These are phyloP conservation scores for Chlorella variabilis DNA, from an alignment of 163 green algal genomes.

Conservation along the genomic window DNA sequence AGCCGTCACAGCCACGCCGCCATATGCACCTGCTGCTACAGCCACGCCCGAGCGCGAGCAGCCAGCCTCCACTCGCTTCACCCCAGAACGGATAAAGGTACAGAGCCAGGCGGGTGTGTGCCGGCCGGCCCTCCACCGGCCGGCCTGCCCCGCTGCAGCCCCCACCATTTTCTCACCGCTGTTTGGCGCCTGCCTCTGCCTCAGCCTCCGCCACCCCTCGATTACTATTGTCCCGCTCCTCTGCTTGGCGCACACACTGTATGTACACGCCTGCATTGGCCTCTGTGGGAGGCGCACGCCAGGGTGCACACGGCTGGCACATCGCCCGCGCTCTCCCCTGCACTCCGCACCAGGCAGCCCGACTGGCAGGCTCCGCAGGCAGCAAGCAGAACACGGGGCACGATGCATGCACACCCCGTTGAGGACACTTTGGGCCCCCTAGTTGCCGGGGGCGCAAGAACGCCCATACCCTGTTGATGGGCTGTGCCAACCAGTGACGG, in stretches of 20 bases:
- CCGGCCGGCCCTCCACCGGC: not conserved
- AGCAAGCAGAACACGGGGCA: too few relatives aligned
- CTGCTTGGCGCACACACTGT: conserved; percentile 6
- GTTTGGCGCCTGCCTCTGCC: not conserved
- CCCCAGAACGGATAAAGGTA: conserved; percentile 45
- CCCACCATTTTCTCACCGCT: conserved; percentile 13
- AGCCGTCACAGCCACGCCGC: not conserved
- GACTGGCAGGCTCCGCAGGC: too few relatives aligned
- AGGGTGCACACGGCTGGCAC: not conserved
- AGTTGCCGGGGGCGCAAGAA: too few relatives aligned
- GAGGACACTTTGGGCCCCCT: too few relatives aligned
- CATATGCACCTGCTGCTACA: not conserved
- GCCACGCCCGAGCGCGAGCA: conserved; percentile 15
- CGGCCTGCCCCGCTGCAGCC: too few relatives aligned
- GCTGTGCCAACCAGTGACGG: too few relatives aligned
- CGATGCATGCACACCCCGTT: too few relatives aligned
- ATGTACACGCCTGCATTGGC: conserved; percentile 6
- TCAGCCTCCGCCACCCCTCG: not conserved
- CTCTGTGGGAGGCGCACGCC: not conserved
- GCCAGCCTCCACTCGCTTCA: conserved; percentile 27
- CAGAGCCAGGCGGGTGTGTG: not conserved
- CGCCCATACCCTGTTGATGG: too few relatives aligned
- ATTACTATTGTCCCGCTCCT: conserved; percentile 2
- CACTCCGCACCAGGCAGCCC: too few relatives aligned
- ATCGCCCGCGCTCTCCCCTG: not conserved